Base-by-base conservation (phyloP, 345 rosid genomes). In the Clausena lansium region DNA sequence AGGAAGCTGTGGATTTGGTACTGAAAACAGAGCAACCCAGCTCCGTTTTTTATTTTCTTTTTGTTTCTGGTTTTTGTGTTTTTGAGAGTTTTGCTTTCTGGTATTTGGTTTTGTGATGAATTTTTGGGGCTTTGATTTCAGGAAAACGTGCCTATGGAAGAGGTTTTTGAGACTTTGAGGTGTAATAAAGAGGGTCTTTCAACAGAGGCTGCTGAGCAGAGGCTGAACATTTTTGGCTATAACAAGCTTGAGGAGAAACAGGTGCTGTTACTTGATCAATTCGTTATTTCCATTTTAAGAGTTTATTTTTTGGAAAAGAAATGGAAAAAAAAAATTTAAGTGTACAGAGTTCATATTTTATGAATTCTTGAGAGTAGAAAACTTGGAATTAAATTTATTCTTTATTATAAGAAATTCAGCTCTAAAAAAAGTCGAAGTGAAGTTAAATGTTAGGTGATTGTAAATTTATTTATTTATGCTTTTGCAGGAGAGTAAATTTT, bases 1-100 rank as follows among this genome's bases (percentile, higher is more conserved):
- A 90, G 83, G 94, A 90, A 83, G 90, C 84, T 47, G 94, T 90
- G 11, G 92, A 90, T 83, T 85, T 90, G 91, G 94, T 90, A 87
- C 60, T 25, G 27, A 3, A 33, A 80, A 77, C 73, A 65, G 75
- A 77, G 77, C 75, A 70, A 76, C 61, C 76, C 63, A 24, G 52
- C 63, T 75, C 62, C 78, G 15, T 77, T 60, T 70, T 69, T 62
- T 0, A 2, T 63, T 28, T 71, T 59, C 57, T 19, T 67, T 41
- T 19, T 30, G 57, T 52, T 15, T 6, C 7, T 52, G 57, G 19
- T 20, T 39, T 70, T 66, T 36, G 2, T 14, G 67, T 10, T 61
- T 60, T 60, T 13, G 8, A 36, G 41, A 4, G 64, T 61, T 68
- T 76, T 70, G 20, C 45, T 78, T 65, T 76, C 60, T 39, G 65